Base-by-base conservation (phyloP, 2,329 filamentous ascomycete species). In the Pestalotiopsis sp. region DNA sequence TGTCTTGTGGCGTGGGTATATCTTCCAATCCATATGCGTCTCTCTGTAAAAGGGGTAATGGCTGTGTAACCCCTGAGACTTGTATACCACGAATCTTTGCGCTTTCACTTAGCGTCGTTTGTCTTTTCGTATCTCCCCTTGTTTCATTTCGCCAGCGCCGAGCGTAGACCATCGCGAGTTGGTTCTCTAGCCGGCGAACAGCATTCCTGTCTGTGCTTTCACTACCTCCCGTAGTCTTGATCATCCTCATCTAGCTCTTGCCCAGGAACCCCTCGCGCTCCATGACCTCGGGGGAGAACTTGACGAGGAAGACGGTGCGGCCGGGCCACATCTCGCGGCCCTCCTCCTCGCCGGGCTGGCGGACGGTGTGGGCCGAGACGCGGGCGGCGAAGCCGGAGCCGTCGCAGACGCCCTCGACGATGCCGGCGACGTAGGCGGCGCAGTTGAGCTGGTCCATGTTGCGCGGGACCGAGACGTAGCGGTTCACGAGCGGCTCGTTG, bases 361-460 rank as follows among this genome's bases (percentile, higher is more conserved):
- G 88, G 75, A 92, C 90, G 71, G 90, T 94, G 79, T 99, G 96
- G 73, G 96, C 95, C 69, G 92, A 96, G 23, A 98, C 96, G 71
- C 92, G 91, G 0, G 94, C 95, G 61, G 92, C 90, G 78, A 98
- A 98, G 6, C 92, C 95, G 57, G 93, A 93, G 9, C 94, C 95
- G 81, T 98, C 96, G 80, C 96, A 97, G 12, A 97, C 91, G 25
- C 96, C 96, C 86, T 99, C 96, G 68, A 99, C 91, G 71, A 99
- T 92, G 20, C 96, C 96, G 0, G 96, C 96, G 23, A 97, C 94
- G 78, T 93, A 99, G 11, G 96, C 96, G 20, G 95, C 96, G 81
- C 95, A 98, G 80, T 98, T 98, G 77, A 99, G 86, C 87, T 96
- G 93, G 81, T 89, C 94, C 93, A 99, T 97, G 82, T 99, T 96